Evolutionary conservation across 495 filamentous ascomycete species (phyloP).

Genomic region (Wilcoxina mikolae): DNA sequence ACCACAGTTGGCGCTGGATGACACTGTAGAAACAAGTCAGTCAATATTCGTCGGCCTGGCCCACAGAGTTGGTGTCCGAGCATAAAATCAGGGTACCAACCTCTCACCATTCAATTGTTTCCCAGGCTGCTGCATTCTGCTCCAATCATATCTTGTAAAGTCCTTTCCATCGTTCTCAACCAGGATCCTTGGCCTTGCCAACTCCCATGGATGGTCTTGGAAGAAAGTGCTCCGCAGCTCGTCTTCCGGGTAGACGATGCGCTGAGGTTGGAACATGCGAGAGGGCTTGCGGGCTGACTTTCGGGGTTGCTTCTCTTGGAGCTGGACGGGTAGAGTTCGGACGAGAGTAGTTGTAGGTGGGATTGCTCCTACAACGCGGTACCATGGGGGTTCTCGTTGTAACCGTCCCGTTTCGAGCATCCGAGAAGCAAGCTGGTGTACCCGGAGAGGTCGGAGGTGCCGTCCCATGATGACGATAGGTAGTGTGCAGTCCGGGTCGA

Average conservation of each 20-base stretch:
- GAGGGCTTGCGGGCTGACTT: slow-evolving; percentile 43
- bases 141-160: slow-evolving; percentile 59
- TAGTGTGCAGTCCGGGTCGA: not conserved
- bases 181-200: slow-evolving; percentile 73
- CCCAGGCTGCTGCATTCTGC: slow-evolving; percentile 58
- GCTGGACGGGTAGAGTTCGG: slow-evolving; percentile 50
- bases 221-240: slow-evolving; percentile 65
- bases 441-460: slow-evolving; percentile 50
- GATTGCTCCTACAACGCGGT: slow-evolving; percentile 52
- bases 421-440: slow-evolving; percentile 49
- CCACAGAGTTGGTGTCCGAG: not conserved
- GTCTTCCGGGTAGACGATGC: slow-evolving; percentile 75
- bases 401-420: slow-evolving; percentile 37
- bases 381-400: slow-evolving; percentile 53
- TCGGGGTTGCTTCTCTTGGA: slow-evolving; percentile 36
- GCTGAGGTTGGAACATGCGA: slow-evolving; percentile 62
- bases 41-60: slow-evolving; percentile 8
- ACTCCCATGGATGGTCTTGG: slow-evolving; percentile 90
- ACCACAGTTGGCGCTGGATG: slow-evolving; percentile 77
- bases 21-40: slow-evolving; percentile 44
- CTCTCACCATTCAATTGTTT: slow-evolving; percentile 74
- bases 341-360: slow-evolving; percentile 68
- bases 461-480: slow-evolving; percentile 8
- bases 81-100: slow-evolving; percentile 36
- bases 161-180: slow-evolving; percentile 80